phyloP scores from a whole-genome alignment of 257 asterid genomes.

The Leptodermis oblonga region DNA sequence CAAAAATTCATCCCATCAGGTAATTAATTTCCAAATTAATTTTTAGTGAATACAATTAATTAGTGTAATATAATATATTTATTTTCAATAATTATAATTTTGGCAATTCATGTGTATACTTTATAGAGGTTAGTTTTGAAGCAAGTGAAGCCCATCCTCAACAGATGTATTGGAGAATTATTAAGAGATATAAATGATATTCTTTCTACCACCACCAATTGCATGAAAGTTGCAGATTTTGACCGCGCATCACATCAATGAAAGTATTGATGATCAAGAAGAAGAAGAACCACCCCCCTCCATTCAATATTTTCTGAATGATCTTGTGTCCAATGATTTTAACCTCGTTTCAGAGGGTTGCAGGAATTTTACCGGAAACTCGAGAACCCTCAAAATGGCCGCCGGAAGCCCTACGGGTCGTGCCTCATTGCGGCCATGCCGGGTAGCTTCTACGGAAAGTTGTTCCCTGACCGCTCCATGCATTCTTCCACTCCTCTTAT shows the following conservation, averaged over 20 bases:
- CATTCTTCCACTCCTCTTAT: conserved; percentile 20
- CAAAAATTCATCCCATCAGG: conserved; percentile 17
- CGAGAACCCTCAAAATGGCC: not conserved
- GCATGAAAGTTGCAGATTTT: conserved; percentile 14
- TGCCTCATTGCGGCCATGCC: conserved; percentile 10
- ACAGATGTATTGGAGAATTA: conserved; percentile 1
- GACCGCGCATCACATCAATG: not conserved
- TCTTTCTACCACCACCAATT: not conserved
- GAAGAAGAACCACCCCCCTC: not conserved
- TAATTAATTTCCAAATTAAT: no score
- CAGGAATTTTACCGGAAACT: not conserved
- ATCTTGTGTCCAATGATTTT: conserved; percentile 19
- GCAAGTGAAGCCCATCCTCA: not conserved
- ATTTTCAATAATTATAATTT: no score
- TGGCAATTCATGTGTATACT: not conserved
- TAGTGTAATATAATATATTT: not conserved
- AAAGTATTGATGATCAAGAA: not conserved
- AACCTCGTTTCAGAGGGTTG: conserved; percentile 4
- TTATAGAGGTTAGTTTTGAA: not conserved
- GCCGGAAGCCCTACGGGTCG: not conserved
- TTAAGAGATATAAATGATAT: no score
- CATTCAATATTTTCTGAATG: conserved; percentile 9
- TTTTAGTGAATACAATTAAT: no score
- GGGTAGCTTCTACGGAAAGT: conserved; percentile 17
- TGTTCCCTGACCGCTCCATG: conserved; percentile 6